These are phyloP conservation scores for Neonectria magnoliae DNA, from an alignment of 2,329 filamentous ascomycete genomes.

Conservation along the genomic window DNA sequence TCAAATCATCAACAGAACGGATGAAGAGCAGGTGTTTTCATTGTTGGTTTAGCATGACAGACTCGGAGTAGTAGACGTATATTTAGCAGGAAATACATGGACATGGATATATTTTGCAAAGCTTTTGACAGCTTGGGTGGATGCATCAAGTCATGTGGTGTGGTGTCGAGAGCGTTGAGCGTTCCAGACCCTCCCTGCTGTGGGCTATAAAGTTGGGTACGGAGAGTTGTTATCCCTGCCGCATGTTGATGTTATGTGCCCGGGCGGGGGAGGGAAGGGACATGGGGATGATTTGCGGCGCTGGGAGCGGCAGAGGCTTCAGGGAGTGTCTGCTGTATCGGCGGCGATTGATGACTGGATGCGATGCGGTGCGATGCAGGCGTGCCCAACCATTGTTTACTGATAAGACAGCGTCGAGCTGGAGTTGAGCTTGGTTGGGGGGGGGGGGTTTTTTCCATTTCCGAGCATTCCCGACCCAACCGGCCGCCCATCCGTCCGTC, in stretches of 20 bases:
- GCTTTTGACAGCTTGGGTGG: not conserved
- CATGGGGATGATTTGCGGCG: not conserved
- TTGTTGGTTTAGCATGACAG: constrained; percentile 3
- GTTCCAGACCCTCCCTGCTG: not conserved
- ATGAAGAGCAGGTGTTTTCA: constrained; percentile 3
- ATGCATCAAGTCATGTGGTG: not conserved
- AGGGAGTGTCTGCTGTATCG: not conserved
- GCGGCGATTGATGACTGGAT: not conserved
- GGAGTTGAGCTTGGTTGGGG: not conserved
- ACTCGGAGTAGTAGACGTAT: not conserved
- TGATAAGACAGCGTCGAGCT: too few species aligned
- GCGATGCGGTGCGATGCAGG: not conserved
- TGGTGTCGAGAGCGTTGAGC: not conserved
- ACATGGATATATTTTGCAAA: not conserved
- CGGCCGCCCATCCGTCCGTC: too few species aligned
- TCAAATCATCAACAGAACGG: constrained; percentile 12
- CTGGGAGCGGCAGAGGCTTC: not conserved
- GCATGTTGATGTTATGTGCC: not conserved
- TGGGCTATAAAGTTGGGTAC: not conserved
- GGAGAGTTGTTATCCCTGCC: not conserved
- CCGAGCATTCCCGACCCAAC: too few species aligned
- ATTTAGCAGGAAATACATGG: not conserved
- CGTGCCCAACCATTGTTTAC: not conserved
- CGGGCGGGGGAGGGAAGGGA: not conserved
- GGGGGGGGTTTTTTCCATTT: too few species aligned